Percentiles rank a stretch among this genome's conserved stretches.
Evolutionary conservation across 345 rosid genomes (phyloP).

Genomic region (Syzygium oleosum): DNA sequence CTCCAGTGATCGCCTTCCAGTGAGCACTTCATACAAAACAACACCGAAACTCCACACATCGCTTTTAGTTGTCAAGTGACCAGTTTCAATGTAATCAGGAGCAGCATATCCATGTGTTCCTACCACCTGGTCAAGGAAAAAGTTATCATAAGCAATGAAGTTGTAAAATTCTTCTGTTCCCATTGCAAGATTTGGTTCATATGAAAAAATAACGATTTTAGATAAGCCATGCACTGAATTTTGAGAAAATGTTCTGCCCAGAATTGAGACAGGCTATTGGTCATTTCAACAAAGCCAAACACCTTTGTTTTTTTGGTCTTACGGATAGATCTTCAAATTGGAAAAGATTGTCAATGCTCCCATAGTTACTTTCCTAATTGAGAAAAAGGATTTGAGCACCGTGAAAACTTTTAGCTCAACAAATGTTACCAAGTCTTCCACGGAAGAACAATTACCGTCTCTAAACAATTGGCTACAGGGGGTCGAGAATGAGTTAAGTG

Average conservation of each 20-base stretch:
- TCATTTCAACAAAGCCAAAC: background rate
- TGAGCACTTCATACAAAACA: slow-evolving; percentile 67
- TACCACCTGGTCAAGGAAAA: slow-evolving; percentile 39
- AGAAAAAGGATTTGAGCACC: background rate
- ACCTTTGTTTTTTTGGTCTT: background rate
- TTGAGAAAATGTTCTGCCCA: background rate
- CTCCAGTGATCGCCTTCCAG: slow-evolving; percentile 73
- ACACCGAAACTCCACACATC: slow-evolving; percentile 95
- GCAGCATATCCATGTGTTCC: slow-evolving; percentile 93
- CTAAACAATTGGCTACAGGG: background rate
- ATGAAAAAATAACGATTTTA: background rate
- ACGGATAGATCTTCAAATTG: background rate
- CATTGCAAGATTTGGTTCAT: background rate
- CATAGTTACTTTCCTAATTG: background rate
- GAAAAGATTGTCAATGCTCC: background rate
- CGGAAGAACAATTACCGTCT: background rate
- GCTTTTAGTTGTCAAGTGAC: slow-evolving; percentile 65
- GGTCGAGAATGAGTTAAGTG: background rate
- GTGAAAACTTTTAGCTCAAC: background rate
- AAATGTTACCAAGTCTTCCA: background rate
- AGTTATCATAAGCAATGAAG: background rate
- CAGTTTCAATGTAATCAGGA: slow-evolving; percentile 81
- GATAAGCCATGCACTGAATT: background rate
- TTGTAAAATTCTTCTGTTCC: background rate
- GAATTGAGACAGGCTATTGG: background rate